Conservation (phyloP, 164 flowering plant species). For the Vitis rotundifolia region DNA sequence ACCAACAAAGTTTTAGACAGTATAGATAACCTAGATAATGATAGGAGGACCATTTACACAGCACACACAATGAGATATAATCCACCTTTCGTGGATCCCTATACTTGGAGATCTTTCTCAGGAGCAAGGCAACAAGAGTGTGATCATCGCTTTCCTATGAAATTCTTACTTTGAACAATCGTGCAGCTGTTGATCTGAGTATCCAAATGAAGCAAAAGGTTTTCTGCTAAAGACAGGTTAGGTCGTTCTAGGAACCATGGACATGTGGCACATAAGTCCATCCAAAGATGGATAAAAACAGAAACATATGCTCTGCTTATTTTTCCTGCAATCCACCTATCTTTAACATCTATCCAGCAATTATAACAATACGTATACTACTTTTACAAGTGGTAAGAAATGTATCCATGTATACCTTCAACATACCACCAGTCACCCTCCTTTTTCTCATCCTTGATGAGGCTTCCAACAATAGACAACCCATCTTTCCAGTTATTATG, state of each 20-base stretch:
- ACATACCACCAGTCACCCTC: conserved; percentile 93
- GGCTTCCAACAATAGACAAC: conserved; percentile 59
- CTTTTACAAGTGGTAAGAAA: no score
- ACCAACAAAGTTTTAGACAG: background rate
- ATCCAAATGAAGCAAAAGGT: no score
- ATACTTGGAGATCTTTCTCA: background rate
- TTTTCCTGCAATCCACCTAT: no score
- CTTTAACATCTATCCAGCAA: no score
- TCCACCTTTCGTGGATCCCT: background rate
- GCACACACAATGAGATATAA: background rate
- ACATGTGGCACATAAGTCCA: no score
- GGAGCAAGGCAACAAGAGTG: background rate
- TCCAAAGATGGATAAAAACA: no score
- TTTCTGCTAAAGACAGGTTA: no score
- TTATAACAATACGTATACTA: no score
- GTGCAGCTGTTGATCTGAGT: no score
- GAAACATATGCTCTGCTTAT: no score
- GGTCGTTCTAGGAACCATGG: no score
- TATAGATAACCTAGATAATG: background rate
- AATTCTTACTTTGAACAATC: no score
- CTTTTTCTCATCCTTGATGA: conserved; percentile 46
- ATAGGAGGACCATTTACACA: background rate
- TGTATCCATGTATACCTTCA: conserved; percentile 53
- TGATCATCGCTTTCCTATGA: background rate
- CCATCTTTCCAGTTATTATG: conserved; percentile 79